phyloP scores from a whole-genome alignment of 768 basidiomycete genomes.

The Baorangia bicolor region DNA sequence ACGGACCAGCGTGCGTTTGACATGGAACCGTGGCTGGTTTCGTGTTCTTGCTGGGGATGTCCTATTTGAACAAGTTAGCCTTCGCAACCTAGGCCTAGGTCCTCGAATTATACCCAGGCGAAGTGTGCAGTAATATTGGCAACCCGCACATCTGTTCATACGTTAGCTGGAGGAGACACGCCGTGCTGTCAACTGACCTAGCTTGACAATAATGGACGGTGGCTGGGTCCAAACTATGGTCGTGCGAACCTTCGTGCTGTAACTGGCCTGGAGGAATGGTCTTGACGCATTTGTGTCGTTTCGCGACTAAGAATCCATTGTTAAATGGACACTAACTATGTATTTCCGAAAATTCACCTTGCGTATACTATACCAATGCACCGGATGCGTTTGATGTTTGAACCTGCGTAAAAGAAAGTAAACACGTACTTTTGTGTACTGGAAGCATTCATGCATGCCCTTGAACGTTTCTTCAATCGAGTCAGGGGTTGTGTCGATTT shows the following conservation, averaged over 20 bases:
- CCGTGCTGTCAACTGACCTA: slow-evolving; percentile 30
- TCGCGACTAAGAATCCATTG: slow-evolving; percentile 37
- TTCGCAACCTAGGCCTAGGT: neutral
- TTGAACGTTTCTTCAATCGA: slow-evolving; percentile 61
- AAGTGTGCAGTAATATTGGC: slow-evolving; percentile 58
- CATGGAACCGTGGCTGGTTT: slow-evolving; percentile 63
- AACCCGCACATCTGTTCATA: slow-evolving; percentile 45
- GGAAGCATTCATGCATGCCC: slow-evolving; percentile 57
- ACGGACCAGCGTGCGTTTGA: slow-evolving; percentile 53
- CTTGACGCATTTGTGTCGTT: slow-evolving; percentile 50
- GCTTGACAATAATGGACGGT: slow-evolving; percentile 55
- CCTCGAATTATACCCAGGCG: slow-evolving; percentile 40
- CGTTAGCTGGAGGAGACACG: slow-evolving; percentile 1
- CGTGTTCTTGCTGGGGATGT: slow-evolving; percentile 56
- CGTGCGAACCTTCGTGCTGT: slow-evolving; percentile 47
- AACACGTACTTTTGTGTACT: slow-evolving; percentile 55
- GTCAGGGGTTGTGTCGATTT: slow-evolving; percentile 55
- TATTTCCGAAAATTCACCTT: slow-evolving; percentile 35
- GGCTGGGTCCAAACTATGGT: slow-evolving; percentile 42
- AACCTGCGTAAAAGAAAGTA: neutral
- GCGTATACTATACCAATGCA: slow-evolving; percentile 44
- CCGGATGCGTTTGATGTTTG: neutral
- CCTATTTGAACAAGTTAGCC: slow-evolving; percentile 33
- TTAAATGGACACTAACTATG: neutral
- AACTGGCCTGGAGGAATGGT: slow-evolving; percentile 42